A percentile compares a stretch with the other conserved stretches of the same genome.
These are phyloP conservation scores for Tuber umbilicatum DNA, from an alignment of 495 filamentous ascomycete species.

Conservation along the genomic window DNA sequence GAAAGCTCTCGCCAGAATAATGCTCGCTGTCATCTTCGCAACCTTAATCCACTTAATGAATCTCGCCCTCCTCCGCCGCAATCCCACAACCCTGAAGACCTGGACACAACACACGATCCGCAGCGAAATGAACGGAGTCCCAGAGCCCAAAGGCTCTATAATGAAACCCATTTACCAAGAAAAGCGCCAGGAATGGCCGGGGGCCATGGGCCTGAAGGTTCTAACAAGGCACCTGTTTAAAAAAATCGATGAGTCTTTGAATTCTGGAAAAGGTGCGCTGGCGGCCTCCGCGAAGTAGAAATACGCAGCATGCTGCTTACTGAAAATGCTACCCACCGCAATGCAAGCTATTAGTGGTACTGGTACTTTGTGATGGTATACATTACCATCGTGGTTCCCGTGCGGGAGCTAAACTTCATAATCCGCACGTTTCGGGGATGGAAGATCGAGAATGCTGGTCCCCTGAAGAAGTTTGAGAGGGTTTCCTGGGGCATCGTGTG, in stretches of 20 bases:
- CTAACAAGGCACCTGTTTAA: background rate
- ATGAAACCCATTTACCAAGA: too few species aligned
- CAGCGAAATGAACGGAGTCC: too few species aligned
- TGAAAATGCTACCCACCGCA: background rate
- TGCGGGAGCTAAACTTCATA: background rate
- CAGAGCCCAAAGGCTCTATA: too few species aligned
- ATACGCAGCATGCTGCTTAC: background rate
- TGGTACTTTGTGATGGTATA: background rate
- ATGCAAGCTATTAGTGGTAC: background rate
- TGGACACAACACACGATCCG: background rate
- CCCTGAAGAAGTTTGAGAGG: background rate
- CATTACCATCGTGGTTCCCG: conserved; percentile 1
- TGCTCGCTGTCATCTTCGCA: background rate
- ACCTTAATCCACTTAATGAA: background rate
- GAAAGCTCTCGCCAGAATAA: background rate
- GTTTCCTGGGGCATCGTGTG: background rate
- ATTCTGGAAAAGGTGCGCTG: background rate
- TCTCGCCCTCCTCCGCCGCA: background rate
- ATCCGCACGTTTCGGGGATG: background rate
- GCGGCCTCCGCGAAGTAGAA: background rate
- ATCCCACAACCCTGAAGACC: background rate
- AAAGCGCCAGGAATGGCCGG: background rate
- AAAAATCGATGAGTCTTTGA: background rate
- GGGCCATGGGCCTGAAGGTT: background rate
- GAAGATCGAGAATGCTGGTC: background rate